phyloP scores from a whole-genome alignment of 2,329 filamentous ascomycete genomes.

The Paradendryphiella salina region DNA sequence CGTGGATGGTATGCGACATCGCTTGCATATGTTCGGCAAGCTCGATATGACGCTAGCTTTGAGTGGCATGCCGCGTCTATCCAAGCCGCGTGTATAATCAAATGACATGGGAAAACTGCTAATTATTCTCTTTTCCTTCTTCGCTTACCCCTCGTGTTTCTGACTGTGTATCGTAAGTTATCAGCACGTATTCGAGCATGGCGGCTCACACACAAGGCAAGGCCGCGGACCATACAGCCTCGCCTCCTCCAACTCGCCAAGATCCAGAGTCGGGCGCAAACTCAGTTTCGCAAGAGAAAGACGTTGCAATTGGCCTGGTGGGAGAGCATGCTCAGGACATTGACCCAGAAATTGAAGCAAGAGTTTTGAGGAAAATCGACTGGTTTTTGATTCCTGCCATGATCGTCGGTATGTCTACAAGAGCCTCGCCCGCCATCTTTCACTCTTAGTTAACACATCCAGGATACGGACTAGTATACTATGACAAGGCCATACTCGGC shows the following conservation, averaged over 20 bases:
- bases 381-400: slow-evolving; percentile 69
- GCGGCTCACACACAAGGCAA: slow-evolving; percentile 19
- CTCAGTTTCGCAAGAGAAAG: slow-evolving; percentile 49
- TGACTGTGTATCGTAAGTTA: neutral
- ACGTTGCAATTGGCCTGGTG: slow-evolving; percentile 63
- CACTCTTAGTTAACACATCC: neutral
- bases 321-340: slow-evolving; percentile 59
- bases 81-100: slow-evolving; percentile 17
- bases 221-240: slow-evolving; percentile 4
- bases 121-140: neutral
- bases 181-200: neutral
- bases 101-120: slow-evolving; percentile 3
- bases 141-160: neutral
- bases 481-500: slow-evolving; percentile 75
- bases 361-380: slow-evolving; percentile 69
- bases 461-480: slow-evolving; percentile 69
- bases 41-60: slow-evolving; percentile 21
- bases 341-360: slow-evolving; percentile 59
- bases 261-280: slow-evolving; percentile 24
- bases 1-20: neutral
- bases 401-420: slow-evolving; percentile 45
- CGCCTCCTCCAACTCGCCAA: slow-evolving; percentile 12
- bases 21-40: slow-evolving; percentile 3
- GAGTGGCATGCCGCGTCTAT: slow-evolving; percentile 20
- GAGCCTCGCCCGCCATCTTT: neutral